Conservation (phyloP, 108 stramenopile genomes). For the Cylindrotheca closterium region DNA sequence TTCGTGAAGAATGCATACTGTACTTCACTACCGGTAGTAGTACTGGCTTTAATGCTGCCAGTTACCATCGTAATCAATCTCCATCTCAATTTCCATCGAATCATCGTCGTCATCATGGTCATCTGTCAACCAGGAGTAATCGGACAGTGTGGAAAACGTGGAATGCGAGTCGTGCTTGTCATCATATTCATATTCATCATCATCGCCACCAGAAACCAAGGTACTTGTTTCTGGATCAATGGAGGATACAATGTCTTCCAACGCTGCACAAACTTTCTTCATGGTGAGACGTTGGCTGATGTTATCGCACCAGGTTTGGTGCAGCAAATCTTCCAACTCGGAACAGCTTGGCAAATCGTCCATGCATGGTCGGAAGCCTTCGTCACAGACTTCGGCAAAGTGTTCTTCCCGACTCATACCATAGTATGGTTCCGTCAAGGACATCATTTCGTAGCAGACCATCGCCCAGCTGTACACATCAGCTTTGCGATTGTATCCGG, state of each 20-base stretch:
- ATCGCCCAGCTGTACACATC: conserved; percentile 76
- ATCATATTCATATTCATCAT: background rate
- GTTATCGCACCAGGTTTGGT: background rate
- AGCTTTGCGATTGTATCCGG: conserved; percentile 59
- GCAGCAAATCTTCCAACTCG: background rate
- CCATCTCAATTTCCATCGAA: no score
- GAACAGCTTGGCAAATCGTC: background rate
- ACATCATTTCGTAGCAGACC: conserved; percentile 58
- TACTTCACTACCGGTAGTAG: no score
- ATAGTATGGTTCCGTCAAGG: background rate
- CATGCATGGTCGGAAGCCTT: background rate
- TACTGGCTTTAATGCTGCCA: no score
- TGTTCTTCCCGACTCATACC: conserved; percentile 51
- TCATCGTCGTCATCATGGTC: background rate
- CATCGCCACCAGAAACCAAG: background rate
- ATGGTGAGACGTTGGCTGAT: background rate
- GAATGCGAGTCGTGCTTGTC: background rate
- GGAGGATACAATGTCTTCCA: background rate
- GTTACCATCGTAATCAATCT: no score
- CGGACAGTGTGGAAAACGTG: background rate
- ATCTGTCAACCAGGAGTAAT: background rate
- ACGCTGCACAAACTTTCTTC: background rate
- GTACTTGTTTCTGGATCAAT: background rate
- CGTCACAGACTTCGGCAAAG: conserved; percentile 32
- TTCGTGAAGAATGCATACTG: no score